Evolutionary conservation across 257 asterid genomes (phyloP), one percentile per base, ranked within the genome.

Genomic region (Solanum piurae): DNA sequence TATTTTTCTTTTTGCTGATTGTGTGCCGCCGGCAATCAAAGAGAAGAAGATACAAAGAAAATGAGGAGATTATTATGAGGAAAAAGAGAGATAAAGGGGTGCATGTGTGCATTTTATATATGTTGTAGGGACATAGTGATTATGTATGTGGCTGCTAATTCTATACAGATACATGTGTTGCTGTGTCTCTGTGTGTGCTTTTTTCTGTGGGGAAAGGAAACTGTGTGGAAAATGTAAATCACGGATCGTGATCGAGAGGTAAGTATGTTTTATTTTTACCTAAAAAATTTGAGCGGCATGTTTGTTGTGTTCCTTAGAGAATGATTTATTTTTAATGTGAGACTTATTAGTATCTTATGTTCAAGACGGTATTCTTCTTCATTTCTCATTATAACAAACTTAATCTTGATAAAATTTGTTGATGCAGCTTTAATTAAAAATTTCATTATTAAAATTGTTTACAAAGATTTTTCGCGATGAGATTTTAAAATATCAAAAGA

Each of bases 1-100:
- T 87, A 62, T 16, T 66, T 79, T 13, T 21, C 7, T 36, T 79
- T 44, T 79, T 16, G 7, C 11, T 82, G 86, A 46, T 46, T 46
- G 84, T 87, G 91, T 37, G 83, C 83, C 85, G 90, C 89, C 92
- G 89, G 87, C 91, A 34, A 73, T 77, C 55, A 29, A 87, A 29
- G 58, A 29, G 83, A 29, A 71, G 52, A 23, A 38, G 73, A 71
- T n/a, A 27, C 13, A 46, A 11, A 40, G 46, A 83, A 76, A 49
- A 83, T 18, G 79, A 6, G 86, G 86, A 49, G 66, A 80, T 40
- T 83, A 31, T 37, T 10, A 76, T 5, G 58, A 11, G 72, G 62
- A 62, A 71, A 68, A 46, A 88, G 79, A 75, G 89, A 49, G 84
- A 58, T 46, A 71, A 29, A 86, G 11, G 49, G 31, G n/a, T 3